Conservation (phyloP, 805 yeast species). For the Peterozyma xylosa region DNA sequence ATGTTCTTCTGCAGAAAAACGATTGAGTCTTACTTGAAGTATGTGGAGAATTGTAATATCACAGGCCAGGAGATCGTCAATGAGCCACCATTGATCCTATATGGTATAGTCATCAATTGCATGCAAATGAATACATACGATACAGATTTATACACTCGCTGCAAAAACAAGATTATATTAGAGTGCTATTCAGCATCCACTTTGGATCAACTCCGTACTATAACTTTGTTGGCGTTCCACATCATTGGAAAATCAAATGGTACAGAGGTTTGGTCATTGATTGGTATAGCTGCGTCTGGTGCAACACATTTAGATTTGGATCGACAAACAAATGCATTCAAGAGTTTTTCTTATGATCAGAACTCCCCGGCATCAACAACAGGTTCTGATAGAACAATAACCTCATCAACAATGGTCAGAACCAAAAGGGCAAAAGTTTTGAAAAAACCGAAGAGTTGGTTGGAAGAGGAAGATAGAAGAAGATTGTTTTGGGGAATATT, state of each 20-base stretch:
- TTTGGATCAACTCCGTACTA: conserved; percentile 16
- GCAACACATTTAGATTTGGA: conserved; percentile 14
- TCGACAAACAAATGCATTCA: conserved; percentile 6
- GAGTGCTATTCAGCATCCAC: conserved; percentile 15
- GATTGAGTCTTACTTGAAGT: too few species aligned
- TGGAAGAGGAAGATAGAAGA: conserved; percentile 28
- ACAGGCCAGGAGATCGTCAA: too few species aligned
- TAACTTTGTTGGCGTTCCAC: conserved; percentile 16
- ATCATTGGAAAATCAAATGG: conserved; percentile 16
- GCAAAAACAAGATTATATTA: conserved; percentile 13
- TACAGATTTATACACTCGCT: too few species aligned
- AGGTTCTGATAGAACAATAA: not conserved
- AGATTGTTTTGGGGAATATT: conserved; percentile 27
- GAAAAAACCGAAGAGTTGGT: conserved; percentile 23
- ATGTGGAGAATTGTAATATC: too few species aligned
- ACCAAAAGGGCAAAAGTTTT: conserved; percentile 13
- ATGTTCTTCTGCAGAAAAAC: too few species aligned
- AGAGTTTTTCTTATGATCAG: not conserved
- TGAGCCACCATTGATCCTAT: too few species aligned
- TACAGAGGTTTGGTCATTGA: conserved; percentile 17
- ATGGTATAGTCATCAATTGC: too few species aligned
- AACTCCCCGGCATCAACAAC: not conserved
- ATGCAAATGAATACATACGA: too few species aligned
- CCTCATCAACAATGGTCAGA: conserved; percentile 8
- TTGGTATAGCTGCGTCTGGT: conserved; percentile 16